These are phyloP conservation scores for Mortierella hygrophila DNA, from an alignment of 192 early-diverging fungal species.

Conservation along the genomic window DNA sequence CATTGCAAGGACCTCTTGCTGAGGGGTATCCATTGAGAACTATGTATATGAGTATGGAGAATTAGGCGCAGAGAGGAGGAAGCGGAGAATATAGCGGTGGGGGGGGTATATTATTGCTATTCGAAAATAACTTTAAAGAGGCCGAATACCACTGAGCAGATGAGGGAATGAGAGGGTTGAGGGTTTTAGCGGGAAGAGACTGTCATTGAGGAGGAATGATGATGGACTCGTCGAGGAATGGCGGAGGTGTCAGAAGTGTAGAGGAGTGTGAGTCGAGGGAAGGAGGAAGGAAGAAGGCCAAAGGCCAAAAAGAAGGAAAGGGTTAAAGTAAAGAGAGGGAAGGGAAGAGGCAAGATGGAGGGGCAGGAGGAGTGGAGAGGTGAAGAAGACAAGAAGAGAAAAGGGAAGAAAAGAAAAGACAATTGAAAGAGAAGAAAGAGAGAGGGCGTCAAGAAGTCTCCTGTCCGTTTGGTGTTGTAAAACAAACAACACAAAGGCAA, in stretches of 20 bases:
- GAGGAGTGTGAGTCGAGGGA: not conserved
- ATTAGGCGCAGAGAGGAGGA: not conserved
- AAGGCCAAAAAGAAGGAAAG: not conserved
- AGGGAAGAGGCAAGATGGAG: not conserved
- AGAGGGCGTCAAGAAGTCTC: too few relatives aligned
- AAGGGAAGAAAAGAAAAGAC: not conserved
- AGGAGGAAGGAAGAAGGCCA: not conserved
- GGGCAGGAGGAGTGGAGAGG: not conserved
- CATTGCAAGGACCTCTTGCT: not conserved
- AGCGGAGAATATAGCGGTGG: not conserved
- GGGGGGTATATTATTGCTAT: not conserved
- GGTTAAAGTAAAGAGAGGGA: not conserved
- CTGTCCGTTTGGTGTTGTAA: not conserved
- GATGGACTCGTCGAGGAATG: not conserved
- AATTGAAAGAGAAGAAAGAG: not conserved
- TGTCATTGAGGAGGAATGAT: not conserved
- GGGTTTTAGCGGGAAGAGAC: not conserved
- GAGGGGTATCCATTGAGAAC: not conserved
- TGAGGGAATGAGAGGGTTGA: not conserved
- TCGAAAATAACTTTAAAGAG: not conserved
- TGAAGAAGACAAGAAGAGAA: not conserved
- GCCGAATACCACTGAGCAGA: not conserved
- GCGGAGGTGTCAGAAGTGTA: too few relatives aligned
- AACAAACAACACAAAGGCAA: not conserved
- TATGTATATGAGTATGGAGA: not conserved